Percentiles rank a stretch among this genome's conserved stretches.
phyloP scores from a whole-genome alignment of 2,329 filamentous ascomycete genomes.

The Monosporascus sp. region DNA sequence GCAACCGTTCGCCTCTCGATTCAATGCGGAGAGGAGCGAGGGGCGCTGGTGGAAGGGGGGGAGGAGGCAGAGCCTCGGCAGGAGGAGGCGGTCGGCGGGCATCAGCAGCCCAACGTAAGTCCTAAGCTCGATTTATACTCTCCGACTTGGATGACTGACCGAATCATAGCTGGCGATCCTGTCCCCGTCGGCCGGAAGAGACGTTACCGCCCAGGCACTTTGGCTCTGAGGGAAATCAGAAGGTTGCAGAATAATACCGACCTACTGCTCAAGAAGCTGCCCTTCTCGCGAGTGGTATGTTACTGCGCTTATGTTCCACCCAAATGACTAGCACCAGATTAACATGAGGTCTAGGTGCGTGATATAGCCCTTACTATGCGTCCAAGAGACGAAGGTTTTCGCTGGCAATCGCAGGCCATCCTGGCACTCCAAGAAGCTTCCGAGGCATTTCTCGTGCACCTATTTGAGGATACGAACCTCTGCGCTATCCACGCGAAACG shows the following conservation, averaged over 20 bases:
- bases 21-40: conserved; percentile 4
- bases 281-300: conserved; percentile 69
- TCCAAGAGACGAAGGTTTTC: conserved; percentile 61
- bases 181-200: conserved; percentile 56
- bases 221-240: conserved; percentile 86
- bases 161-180: conserved; percentile 63
- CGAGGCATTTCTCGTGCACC: conserved; percentile 91
- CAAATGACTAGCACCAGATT: not conserved
- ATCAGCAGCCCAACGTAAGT: conserved; percentile 26
- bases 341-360: conserved; percentile 43
- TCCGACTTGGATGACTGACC: conserved; percentile 14
- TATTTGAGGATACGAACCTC: conserved; percentile 95
- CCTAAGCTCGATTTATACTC: conserved; percentile 21
- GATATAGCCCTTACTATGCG: conserved; percentile 66
- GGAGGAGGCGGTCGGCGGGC: conserved; percentile 8
- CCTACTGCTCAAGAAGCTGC: conserved; percentile 73
- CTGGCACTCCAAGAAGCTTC: conserved; percentile 88
- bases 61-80: conserved; percentile 13
- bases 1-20: not conserved
- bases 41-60: conserved; percentile 8
- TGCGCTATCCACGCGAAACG: conserved; percentile 96
- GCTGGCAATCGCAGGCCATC: conserved; percentile 96
- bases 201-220: conserved; percentile 72
- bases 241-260: conserved; percentile 87
- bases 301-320: not conserved